Percentiles rank a stretch among this genome's conserved stretches.
Evolutionary conservation across 352 stramenopile genomes (phyloP).

Genomic region (Globisporangium nagaii): DNA sequence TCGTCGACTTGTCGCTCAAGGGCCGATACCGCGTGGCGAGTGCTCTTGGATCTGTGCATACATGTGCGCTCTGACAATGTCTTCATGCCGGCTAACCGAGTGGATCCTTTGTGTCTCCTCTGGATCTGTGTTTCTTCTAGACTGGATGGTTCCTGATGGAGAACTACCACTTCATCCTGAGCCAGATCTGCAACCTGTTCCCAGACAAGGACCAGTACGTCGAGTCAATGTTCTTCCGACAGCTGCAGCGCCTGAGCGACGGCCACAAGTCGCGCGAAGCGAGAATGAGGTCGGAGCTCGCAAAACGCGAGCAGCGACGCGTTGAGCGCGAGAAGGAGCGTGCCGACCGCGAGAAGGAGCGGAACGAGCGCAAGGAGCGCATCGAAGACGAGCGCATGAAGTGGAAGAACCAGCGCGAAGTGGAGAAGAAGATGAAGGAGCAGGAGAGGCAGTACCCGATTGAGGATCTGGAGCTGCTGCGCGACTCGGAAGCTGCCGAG

Average conservation of each 20-base stretch:
- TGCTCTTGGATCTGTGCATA: slow-evolving; percentile 1
- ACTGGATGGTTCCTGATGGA: slow-evolving; percentile 82
- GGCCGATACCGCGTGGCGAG: slow-evolving; percentile 72
- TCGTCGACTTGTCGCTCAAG: slow-evolving; percentile 68
- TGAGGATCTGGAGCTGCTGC: slow-evolving; percentile 62
- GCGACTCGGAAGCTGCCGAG: slow-evolving; percentile 22
- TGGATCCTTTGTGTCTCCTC: slow-evolving; percentile 7
- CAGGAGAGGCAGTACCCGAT: slow-evolving; percentile 62
- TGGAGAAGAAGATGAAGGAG: slow-evolving; percentile 57
- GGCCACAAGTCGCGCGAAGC: slow-evolving; percentile 54
- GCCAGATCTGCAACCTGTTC: slow-evolving; percentile 75
- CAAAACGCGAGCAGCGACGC: slow-evolving; percentile 54
- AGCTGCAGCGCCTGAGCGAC: slow-evolving; percentile 68
- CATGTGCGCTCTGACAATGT: background rate
- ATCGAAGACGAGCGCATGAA: slow-evolving; percentile 43
- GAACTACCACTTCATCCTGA: slow-evolving; percentile 76
- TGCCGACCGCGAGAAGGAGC: slow-evolving; percentile 54
- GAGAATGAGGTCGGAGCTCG: slow-evolving; percentile 50
- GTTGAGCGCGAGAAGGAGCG: slow-evolving; percentile 53
- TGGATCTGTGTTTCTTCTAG: slow-evolving; percentile 19
- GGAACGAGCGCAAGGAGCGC: slow-evolving; percentile 32
- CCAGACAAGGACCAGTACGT: slow-evolving; percentile 69
- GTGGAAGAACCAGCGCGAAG: slow-evolving; percentile 48
- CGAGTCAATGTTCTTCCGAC: slow-evolving; percentile 84
- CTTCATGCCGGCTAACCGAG: background rate